Conservation (phyloP, 768 basidiomycete genomes). For the Suillus brevipes region DNA sequence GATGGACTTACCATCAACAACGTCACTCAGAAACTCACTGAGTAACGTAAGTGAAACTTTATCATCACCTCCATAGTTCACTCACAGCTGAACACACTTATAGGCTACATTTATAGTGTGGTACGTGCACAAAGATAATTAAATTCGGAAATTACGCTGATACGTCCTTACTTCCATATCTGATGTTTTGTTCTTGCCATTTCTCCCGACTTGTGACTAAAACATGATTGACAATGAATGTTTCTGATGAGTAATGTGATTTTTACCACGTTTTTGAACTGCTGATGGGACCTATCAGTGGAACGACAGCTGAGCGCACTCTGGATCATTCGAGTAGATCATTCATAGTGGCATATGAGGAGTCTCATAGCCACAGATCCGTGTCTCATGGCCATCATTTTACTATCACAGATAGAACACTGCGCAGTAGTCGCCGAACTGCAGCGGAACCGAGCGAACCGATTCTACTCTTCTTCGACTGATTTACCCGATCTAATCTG, state of each 20-base stretch:
- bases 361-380: background rate
- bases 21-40: background rate
- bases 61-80: background rate
- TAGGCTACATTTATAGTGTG: background rate
- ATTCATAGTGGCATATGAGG: background rate
- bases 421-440: background rate
- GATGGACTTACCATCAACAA: background rate
- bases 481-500: background rate
- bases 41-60: background rate
- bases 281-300: background rate
- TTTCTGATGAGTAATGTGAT: constrained; percentile 1
- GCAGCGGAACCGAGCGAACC: background rate
- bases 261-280: background rate
- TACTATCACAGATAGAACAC: background rate
- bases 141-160: background rate
- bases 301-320: background rate
- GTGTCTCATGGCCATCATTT: background rate
- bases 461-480: background rate
- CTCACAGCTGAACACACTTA: background rate
- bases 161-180: background rate
- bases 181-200: background rate
- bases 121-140: background rate
- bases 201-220: background rate
- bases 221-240: background rate
- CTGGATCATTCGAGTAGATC: background rate